These are phyloP conservation scores for Zygosaccharomyces gambellarensis DNA, from an alignment of 805 yeast genomes.

Conservation along the genomic window DNA sequence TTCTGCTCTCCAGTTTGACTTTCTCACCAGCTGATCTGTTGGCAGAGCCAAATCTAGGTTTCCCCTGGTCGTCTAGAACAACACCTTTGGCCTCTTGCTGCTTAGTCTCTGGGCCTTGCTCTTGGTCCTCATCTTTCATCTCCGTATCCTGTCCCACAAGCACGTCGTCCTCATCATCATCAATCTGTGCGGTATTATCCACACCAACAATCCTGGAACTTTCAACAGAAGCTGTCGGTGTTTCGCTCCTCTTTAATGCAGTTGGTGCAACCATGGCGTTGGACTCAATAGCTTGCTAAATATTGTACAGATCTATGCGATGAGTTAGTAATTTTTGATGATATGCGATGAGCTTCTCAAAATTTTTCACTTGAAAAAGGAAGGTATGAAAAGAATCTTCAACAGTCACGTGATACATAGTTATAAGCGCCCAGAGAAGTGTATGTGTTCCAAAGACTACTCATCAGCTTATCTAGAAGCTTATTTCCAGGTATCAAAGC, in stretches of 20 bases:
- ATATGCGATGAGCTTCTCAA: constrained; percentile 36
- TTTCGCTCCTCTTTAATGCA: constrained; percentile 33
- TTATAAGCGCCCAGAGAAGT: too few species aligned
- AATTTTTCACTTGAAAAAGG: constrained; percentile 10
- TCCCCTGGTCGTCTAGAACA: constrained; percentile 70
- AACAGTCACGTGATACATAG: constrained; percentile 3
- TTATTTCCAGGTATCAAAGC: too few species aligned
- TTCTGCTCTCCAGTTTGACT: constrained; percentile 80
- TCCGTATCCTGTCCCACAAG: constrained; percentile 34
- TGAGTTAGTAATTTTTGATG: constrained; percentile 27
- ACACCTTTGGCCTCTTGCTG: constrained; percentile 31
- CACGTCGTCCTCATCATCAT: constrained; percentile 39
- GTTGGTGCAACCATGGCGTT: constrained; percentile 44
- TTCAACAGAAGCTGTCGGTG: constrained; percentile 4
- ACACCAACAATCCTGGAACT: constrained; percentile 33
- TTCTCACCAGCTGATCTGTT: constrained; percentile 51
- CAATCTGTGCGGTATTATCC: constrained; percentile 27
- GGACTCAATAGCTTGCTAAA: background rate
- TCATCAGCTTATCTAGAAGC: background rate
- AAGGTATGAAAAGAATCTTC: background rate
- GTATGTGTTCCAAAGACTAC: background rate
- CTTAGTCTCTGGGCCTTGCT: constrained; percentile 18
- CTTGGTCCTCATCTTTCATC: constrained; percentile 20
- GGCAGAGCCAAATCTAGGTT: constrained; percentile 78
- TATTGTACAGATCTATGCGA: background rate